Evolutionary conservation across 352 stramenopile genomes (phyloP).

Genomic region (Pythium insidiosum): DNA sequence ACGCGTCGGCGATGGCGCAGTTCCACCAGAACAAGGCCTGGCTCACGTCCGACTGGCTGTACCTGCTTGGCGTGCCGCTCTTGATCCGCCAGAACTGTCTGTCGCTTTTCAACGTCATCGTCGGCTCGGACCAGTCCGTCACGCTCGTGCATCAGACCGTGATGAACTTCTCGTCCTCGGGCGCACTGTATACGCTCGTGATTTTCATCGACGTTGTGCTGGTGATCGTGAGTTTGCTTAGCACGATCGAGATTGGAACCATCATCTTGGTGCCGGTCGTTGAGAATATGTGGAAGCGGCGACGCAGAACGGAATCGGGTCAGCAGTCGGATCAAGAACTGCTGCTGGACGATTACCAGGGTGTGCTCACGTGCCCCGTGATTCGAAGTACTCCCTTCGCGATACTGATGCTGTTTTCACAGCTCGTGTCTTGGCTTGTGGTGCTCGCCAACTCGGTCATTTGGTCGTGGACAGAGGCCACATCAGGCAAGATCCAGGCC

Average conservation of each 20-base stretch:
- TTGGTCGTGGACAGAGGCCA: conserved; percentile 3
- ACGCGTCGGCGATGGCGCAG: neutral
- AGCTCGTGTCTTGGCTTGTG: conserved; percentile 11
- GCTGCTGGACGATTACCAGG: conserved; percentile 5
- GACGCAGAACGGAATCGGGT: too few relatives aligned
- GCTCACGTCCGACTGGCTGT: conserved; percentile 7
- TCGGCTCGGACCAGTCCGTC: neutral
- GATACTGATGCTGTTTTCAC: conserved; percentile 5
- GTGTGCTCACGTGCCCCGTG: conserved; percentile 9
- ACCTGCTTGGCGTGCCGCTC: conserved; percentile 7
- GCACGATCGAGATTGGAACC: conserved; percentile 8
- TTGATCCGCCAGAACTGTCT: conserved; percentile 9
- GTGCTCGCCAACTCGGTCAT: conserved; percentile 12
- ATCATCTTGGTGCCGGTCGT: conserved; percentile 7
- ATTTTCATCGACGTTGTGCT: too few relatives aligned
- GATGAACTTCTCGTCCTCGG: conserved; percentile 13
- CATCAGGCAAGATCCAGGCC: conserved; percentile 2
- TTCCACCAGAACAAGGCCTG: conserved; percentile 14
- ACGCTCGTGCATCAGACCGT: conserved; percentile 1
- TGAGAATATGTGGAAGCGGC: neutral
- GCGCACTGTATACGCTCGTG: conserved; percentile 3
- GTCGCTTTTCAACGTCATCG: neutral
- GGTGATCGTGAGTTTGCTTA: conserved; percentile 2
- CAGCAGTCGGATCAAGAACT: too few relatives aligned
- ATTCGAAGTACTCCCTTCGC: conserved; percentile 4